phyloP scores from a whole-genome alignment of 192 early-diverging fungal genomes.

The Chytriomyces sp. region DNA sequence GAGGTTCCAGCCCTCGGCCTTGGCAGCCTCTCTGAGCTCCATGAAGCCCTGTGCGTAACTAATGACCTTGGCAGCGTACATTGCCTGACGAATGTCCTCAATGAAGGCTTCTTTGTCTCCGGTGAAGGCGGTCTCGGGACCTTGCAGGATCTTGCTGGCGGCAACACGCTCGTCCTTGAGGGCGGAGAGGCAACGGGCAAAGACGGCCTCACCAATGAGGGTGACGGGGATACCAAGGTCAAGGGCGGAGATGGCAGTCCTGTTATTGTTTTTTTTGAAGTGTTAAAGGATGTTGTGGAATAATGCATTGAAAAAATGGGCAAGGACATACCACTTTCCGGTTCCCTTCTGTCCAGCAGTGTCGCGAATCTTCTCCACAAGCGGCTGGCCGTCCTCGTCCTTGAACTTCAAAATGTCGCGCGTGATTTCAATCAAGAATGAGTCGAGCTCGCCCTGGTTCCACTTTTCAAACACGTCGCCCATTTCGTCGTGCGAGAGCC shows the following conservation, averaged over 20 bases:
- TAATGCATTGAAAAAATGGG: slow-evolving; percentile 3
- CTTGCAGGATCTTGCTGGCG: slow-evolving; percentile 83
- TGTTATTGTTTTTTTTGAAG: slow-evolving; percentile 57
- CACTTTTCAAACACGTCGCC: slow-evolving; percentile 85
- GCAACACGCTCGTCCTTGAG: slow-evolving; percentile 94
- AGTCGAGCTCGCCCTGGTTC: slow-evolving; percentile 98
- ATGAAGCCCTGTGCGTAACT: slow-evolving; percentile 99
- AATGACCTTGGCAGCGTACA: slow-evolving; percentile 98
- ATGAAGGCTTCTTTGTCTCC: slow-evolving; percentile 91
- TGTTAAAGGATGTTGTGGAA: background rate
- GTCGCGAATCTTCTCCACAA: slow-evolving; percentile 95
- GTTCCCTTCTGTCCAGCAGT: slow-evolving; percentile 79
- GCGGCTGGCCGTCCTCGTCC: slow-evolving; percentile 81
- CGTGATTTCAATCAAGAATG: slow-evolving; percentile 96
- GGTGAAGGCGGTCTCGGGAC: slow-evolving; percentile 70
- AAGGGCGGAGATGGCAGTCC: slow-evolving; percentile 95
- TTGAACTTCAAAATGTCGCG: slow-evolving; percentile 90
- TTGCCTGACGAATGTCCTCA: slow-evolving; percentile 85
- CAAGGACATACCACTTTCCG: slow-evolving; percentile 28
- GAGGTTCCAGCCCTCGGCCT: slow-evolving; percentile 90
- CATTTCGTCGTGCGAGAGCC: slow-evolving; percentile 83
- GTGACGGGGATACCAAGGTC: slow-evolving; percentile 97
- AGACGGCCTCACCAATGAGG: slow-evolving; percentile 97
- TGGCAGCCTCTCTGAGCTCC: slow-evolving; percentile 94
- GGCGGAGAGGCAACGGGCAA: slow-evolving; percentile 92